A percentile compares a stretch with the other conserved stretches of the same genome.
phyloP scores from a whole-genome alignment of 2,329 filamentous ascomycete genomes.

The Paecilomyces sp. region DNA sequence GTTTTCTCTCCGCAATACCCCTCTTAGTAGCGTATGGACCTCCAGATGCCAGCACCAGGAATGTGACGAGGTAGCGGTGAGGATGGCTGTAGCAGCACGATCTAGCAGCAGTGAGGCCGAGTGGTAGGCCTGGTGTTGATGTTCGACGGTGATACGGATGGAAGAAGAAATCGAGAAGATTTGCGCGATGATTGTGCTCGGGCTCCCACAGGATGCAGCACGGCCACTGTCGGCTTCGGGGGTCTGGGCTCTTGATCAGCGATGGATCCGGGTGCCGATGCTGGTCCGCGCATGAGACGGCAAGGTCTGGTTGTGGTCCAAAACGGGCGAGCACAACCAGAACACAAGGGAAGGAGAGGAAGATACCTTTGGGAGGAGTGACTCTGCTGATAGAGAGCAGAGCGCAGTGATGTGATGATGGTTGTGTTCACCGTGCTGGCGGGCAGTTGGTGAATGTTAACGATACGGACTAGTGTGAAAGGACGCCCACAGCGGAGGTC shows the following conservation, averaged over 20 bases:
- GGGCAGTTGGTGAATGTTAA: background rate
- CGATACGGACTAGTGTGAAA: background rate
- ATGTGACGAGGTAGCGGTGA: background rate
- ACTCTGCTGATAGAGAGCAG: background rate
- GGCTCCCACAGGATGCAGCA: background rate
- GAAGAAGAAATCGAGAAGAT: slow-evolving; percentile 25
- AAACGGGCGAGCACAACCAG: background rate
- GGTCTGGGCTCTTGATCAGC: background rate
- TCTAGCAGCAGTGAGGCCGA: slow-evolving; percentile 2
- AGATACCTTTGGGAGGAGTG: background rate
- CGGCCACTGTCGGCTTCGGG: background rate
- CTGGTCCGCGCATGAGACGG: background rate
- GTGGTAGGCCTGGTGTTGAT: slow-evolving; percentile 12
- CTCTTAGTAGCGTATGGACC: background rate
- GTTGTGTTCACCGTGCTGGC: background rate
- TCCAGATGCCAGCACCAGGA: background rate
- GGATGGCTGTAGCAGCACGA: background rate
- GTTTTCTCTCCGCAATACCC: background rate
- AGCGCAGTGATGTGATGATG: background rate
- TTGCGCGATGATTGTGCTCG: slow-evolving; percentile 23
- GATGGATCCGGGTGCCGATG: background rate
- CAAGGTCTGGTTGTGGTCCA: background rate
- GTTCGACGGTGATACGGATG: background rate
- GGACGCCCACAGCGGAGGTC: background rate
- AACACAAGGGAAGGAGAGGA: background rate